phyloP scores from a whole-genome alignment of 305 asterid species.

The Coffea humblotiana region DNA sequence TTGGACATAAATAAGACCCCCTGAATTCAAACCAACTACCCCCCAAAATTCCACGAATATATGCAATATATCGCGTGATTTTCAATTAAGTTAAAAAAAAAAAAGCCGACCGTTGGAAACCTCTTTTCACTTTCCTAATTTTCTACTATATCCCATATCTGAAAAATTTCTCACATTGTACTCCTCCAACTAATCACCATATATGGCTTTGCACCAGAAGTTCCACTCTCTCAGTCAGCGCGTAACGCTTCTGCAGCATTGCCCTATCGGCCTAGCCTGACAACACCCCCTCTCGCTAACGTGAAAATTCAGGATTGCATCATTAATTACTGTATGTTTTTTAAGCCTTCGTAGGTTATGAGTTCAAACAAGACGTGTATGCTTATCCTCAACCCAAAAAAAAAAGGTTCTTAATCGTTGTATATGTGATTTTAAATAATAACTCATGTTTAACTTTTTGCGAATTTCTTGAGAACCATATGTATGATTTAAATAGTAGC shows the following conservation, averaged over 20 bases:
- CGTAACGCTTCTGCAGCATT: neutral
- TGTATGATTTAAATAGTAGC: too few relatives aligned
- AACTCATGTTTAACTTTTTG: too few relatives aligned
- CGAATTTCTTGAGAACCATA: too few relatives aligned
- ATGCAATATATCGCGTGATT: neutral
- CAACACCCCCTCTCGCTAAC: too few relatives aligned
- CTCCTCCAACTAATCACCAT: slow-evolving; percentile 12
- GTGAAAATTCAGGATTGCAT: neutral
- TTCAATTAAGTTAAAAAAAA: slow-evolving; percentile 4
- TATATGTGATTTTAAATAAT: too few relatives aligned
- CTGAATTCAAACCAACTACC: slow-evolving; percentile 2
- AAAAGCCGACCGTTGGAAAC: slow-evolving; percentile 44
- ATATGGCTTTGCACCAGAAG: neutral
- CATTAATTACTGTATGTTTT: too few relatives aligned
- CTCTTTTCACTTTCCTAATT: slow-evolving; percentile 23
- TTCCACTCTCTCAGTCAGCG: slow-evolving; percentile 16
- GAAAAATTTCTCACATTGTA: slow-evolving; percentile 1
- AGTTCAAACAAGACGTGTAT: too few relatives aligned
- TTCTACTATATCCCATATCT: slow-evolving; percentile 9
- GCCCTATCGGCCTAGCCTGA: neutral
- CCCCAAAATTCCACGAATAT: slow-evolving; percentile 7
- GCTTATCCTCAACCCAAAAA: too few relatives aligned
- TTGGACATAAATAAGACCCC: neutral
- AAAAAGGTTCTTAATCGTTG: too few relatives aligned
- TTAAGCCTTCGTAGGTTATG: too few relatives aligned